A percentile compares a stretch with the other conserved stretches of the same genome.
phyloP scores from a whole-genome alignment of 169 alveolate genomes.

The Plasmodium vivax region DNA sequence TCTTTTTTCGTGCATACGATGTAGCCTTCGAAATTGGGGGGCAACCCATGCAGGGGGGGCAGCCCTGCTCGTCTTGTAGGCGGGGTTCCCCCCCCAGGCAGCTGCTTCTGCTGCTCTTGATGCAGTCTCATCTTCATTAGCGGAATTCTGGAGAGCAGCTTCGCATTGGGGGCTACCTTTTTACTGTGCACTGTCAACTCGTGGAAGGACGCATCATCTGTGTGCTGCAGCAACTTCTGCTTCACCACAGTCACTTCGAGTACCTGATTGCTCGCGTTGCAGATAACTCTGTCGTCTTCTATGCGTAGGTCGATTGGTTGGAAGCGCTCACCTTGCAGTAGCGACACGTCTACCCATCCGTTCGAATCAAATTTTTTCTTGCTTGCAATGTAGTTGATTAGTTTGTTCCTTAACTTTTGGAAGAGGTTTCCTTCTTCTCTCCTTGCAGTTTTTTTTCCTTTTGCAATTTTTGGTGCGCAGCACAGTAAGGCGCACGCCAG shows the following conservation, averaged over 20 bases:
- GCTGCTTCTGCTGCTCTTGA: background rate
- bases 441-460: background rate
- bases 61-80: background rate
- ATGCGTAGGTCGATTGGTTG: background rate
- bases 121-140: background rate
- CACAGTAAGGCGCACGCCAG: background rate
- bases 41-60: background rate
- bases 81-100: background rate
- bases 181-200: background rate
- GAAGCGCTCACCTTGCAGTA: background rate
- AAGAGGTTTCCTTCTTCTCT: background rate
- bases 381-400: conserved; percentile 30
- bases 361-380: conserved; percentile 41
- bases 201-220: conserved; percentile 14
- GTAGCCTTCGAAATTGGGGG: conserved; percentile 46
- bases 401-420: background rate
- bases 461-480: background rate
- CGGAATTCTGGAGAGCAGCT: background rate
- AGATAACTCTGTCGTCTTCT: background rate
- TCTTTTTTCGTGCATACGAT: conserved; percentile 30
- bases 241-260: conserved; percentile 4
- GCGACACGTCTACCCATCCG: conserved; percentile 36
- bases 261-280: conserved; percentile 11
- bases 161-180: background rate
- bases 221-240: background rate